Conservation (phyloP, 352 stramenopile species). For the Globisporangium canariense region DNA sequence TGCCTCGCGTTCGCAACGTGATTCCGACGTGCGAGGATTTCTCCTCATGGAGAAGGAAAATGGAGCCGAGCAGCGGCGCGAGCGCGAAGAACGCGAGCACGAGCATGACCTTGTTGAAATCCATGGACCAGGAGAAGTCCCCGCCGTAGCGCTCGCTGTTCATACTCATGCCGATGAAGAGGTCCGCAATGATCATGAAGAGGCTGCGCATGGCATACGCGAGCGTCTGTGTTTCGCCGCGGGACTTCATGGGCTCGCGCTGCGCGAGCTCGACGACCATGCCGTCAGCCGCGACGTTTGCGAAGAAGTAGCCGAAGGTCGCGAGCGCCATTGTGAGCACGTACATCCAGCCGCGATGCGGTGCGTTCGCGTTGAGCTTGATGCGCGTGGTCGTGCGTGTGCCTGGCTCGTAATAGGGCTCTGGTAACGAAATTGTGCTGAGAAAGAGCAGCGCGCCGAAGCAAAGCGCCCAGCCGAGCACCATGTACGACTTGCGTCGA, state of each 20-base stretch:
- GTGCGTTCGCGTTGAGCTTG: constrained; percentile 31
- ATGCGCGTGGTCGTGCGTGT: constrained; percentile 17
- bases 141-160: constrained; percentile 40
- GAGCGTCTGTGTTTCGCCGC: constrained; percentile 56
- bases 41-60: constrained; percentile 62
- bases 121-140: constrained; percentile 41
- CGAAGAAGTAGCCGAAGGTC: constrained; percentile 83
- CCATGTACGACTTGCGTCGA: constrained; percentile 56
- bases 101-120: constrained; percentile 38
- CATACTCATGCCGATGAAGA: constrained; percentile 50
- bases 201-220: constrained; percentile 42
- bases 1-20: constrained; percentile 25
- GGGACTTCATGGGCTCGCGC: constrained; percentile 46
- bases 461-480: constrained; percentile 38
- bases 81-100: constrained; percentile 32
- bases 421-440: constrained; percentile 31
- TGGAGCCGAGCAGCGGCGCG: constrained; percentile 38
- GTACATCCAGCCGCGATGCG: constrained; percentile 47
- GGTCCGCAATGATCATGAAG: constrained; percentile 39
- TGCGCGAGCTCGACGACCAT: constrained; percentile 74
- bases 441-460: constrained; percentile 19
- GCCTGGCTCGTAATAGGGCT: constrained; percentile 41
- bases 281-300: constrained; percentile 81
- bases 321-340: constrained; percentile 70
- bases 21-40: constrained; percentile 21